Evolutionary conservation across 2,329 filamentous ascomycete genomes (phyloP).

Genomic region (Scleromitrula shiraiana): DNA sequence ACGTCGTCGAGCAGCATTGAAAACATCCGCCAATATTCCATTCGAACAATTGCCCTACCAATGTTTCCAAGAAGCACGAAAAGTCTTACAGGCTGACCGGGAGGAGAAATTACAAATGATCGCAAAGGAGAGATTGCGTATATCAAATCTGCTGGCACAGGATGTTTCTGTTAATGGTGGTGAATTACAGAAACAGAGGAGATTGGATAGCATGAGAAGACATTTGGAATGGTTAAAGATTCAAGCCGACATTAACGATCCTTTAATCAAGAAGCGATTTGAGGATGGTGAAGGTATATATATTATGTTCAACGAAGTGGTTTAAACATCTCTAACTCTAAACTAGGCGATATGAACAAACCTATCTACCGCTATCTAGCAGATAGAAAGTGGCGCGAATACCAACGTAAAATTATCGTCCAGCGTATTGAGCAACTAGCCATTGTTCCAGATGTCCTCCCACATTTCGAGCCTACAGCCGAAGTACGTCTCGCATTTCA

Average conservation of each 20-base stretch:
- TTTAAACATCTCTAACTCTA: constrained; percentile 15
- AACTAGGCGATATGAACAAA: constrained; percentile 82
- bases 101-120: constrained; percentile 73
- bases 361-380: constrained; percentile 91
- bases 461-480: constrained; percentile 66
- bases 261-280: constrained; percentile 83
- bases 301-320: not conserved
- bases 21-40: constrained; percentile 56
- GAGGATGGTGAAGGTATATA: constrained; percentile 79
- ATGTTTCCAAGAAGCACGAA: constrained; percentile 93
- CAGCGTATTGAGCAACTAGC: constrained; percentile 84
- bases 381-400: constrained; percentile 77
- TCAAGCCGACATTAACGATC: constrained; percentile 89
- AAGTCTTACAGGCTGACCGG: constrained; percentile 71
- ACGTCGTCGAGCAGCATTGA: constrained; percentile 68
- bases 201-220: constrained; percentile 60
- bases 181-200: constrained; percentile 54
- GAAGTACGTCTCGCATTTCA: constrained; percentile 80
- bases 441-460: constrained; percentile 81
- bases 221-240: constrained; percentile 78
- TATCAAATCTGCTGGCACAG: constrained; percentile 56
- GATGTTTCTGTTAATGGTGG: constrained; percentile 52
- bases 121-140: constrained; percentile 54
- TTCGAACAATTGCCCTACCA: constrained; percentile 96
- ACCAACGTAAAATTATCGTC: constrained; percentile 68